A percentile compares a stretch with the other conserved stretches of the same genome.
phyloP scores from a whole-genome alignment of 805 yeast species.

The Ogataea pini region DNA sequence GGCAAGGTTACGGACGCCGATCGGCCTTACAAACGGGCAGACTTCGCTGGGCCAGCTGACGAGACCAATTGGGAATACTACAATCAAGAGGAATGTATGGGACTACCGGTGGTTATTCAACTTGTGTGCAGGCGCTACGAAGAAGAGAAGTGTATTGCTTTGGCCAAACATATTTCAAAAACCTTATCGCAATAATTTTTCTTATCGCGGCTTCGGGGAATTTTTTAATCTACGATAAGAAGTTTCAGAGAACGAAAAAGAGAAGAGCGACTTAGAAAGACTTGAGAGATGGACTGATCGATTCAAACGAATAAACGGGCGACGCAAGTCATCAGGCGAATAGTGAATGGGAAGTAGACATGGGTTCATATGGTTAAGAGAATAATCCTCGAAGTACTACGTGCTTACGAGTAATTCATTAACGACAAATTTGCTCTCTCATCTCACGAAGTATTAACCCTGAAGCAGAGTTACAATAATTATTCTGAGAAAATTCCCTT shows the following conservation, averaged over 20 bases:
- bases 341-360: too few species aligned
- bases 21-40: slow-evolving; percentile 36
- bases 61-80: slow-evolving; percentile 39
- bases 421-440: too few species aligned
- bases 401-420: too few species aligned
- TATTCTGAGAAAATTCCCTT: too few species aligned
- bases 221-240: not conserved
- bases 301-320: too few species aligned
- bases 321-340: too few species aligned
- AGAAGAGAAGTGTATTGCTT: slow-evolving; percentile 55
- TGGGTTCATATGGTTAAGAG: too few species aligned
- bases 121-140: slow-evolving; percentile 54
- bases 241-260: not conserved
- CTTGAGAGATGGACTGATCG: too few species aligned
- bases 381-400: too few species aligned
- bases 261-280: too few species aligned
- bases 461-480: too few species aligned
- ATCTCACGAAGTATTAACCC: too few species aligned
- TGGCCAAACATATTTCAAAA: slow-evolving; percentile 35
- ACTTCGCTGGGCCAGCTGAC: slow-evolving; percentile 38
- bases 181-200: slow-evolving; percentile 1
- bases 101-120: slow-evolving; percentile 59
- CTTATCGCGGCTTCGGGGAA: not conserved
- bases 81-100: slow-evolving; percentile 47
- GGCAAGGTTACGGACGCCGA: slow-evolving; percentile 40